Percentiles rank a stretch among this genome's conserved stretches.
Conservation (phyloP, 179 eudicot genomes). For the Carnegiea gigantea region DNA sequence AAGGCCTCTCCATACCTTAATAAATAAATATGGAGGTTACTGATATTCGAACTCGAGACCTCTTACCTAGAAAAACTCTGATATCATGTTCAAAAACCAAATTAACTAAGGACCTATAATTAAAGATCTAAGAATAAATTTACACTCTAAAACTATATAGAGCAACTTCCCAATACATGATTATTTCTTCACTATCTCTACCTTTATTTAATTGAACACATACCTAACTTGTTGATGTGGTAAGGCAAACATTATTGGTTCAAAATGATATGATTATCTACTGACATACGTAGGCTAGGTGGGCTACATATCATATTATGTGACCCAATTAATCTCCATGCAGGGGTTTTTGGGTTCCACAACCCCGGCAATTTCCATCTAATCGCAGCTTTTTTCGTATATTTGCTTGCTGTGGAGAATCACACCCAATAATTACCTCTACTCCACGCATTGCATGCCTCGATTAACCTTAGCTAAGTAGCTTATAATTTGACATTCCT, state of each 20-base stretch:
- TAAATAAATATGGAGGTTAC: too few species aligned
- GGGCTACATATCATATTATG: background rate
- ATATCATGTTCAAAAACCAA: too few species aligned
- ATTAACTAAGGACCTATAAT: too few species aligned
- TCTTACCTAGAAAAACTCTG: too few species aligned
- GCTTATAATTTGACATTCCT: background rate
- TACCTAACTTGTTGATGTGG: background rate
- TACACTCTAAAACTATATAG: background rate
- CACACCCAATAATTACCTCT: conserved; percentile 4
- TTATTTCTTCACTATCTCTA: background rate
- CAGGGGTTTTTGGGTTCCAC: background rate
- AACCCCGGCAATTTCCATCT: background rate
- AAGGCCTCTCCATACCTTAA: too few species aligned
- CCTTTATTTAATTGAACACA: background rate
- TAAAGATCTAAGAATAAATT: too few species aligned
- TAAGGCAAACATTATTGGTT: background rate
- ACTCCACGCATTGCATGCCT: conserved; percentile 10
- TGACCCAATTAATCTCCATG: background rate
- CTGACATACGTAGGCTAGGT: background rate
- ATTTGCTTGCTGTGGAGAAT: background rate
- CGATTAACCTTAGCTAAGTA: background rate
- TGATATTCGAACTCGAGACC: too few species aligned
- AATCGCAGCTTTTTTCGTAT: background rate
- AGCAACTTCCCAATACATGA: background rate
- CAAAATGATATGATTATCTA: background rate